Conservation (phyloP, 495 filamentous ascomycete genomes). For the Podospora conica region DNA sequence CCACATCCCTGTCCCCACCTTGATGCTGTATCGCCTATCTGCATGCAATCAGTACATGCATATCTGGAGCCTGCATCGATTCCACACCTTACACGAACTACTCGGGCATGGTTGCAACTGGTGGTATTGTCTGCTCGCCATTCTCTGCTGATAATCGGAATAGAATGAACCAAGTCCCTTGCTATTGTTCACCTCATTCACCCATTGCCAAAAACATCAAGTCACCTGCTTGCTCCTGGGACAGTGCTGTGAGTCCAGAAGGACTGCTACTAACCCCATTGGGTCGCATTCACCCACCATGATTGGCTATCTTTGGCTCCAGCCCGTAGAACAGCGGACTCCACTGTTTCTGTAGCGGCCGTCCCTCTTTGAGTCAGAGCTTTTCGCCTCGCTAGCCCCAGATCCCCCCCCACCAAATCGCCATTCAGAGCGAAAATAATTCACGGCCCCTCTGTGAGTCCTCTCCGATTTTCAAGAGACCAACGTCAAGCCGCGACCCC, state of each 20-base stretch:
- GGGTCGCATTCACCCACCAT: not conserved
- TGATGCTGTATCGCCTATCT: not conserved
- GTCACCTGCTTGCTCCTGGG: not conserved
- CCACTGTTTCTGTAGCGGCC: not conserved
- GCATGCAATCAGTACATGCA: not conserved
- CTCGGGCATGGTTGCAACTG: not conserved
- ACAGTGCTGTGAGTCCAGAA: not conserved
- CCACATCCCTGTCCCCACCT: constrained; percentile 10
- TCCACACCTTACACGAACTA: not conserved
- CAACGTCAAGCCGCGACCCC: constrained; percentile 14
- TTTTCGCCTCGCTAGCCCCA: constrained; percentile 24
- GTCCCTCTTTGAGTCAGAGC: constrained; percentile 10
- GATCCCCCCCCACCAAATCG: constrained; percentile 33
- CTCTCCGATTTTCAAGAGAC: constrained; percentile 20
- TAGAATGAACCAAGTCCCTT: not conserved
- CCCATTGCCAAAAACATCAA: not conserved
- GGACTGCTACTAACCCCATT: not conserved
- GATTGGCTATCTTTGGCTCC: not conserved
- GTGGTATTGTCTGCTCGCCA: not conserved
- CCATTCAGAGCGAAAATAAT: constrained; percentile 31
- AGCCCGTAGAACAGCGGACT: not conserved
- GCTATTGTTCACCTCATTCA: not conserved
- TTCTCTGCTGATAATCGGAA: not conserved
- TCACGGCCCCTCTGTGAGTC: constrained; percentile 25
- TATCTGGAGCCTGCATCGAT: not conserved